Conservation (phyloP, 192 early-diverging fungal species). For the Martensiomyces pterosporus region DNA sequence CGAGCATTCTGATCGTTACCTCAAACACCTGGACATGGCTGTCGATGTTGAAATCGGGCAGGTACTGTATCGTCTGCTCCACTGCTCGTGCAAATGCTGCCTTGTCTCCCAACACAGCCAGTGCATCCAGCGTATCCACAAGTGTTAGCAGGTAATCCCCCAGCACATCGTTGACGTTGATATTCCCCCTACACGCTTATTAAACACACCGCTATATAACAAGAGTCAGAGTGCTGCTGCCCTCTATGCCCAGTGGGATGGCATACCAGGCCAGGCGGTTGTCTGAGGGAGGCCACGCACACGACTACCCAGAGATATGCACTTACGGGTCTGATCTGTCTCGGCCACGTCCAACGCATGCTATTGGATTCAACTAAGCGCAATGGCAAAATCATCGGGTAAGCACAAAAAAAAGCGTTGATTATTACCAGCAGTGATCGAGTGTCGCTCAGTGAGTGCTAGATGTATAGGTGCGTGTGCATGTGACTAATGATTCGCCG, state of each 20-base stretch:
- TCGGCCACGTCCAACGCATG: constrained; percentile 70
- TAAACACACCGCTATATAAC: constrained; percentile 39
- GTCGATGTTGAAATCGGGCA: constrained; percentile 73
- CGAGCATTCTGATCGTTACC: constrained; percentile 85
- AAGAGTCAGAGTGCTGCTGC: too few species aligned
- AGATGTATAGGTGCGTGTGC: too few species aligned
- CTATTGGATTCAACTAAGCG: constrained; percentile 75
- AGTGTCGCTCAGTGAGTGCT: too few species aligned
- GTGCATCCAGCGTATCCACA: constrained; percentile 84
- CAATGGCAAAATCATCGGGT: too few species aligned
- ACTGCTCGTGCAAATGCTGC: constrained; percentile 64
- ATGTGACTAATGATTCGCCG: too few species aligned
- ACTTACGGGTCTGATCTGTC: constrained; percentile 61
- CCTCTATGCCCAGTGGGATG: too few species aligned
- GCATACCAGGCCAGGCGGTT: too few species aligned
- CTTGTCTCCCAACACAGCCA: constrained; percentile 71
- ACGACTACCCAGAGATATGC: too few species aligned
- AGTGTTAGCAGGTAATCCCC: constrained; percentile 93
- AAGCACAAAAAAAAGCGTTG: too few species aligned
- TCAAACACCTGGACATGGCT: constrained; percentile 94
- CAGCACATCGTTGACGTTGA: constrained; percentile 82
- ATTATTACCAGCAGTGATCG: too few species aligned
- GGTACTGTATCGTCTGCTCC: constrained; percentile 55
- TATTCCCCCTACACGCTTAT: constrained; percentile 15
- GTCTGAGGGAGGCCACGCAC: too few species aligned